A percentile compares a stretch with the other conserved stretches of the same genome.
Evolutionary conservation across 2,329 filamentous ascomycete species (phyloP).

Genomic region (Taxawa tesnikishii): DNA sequence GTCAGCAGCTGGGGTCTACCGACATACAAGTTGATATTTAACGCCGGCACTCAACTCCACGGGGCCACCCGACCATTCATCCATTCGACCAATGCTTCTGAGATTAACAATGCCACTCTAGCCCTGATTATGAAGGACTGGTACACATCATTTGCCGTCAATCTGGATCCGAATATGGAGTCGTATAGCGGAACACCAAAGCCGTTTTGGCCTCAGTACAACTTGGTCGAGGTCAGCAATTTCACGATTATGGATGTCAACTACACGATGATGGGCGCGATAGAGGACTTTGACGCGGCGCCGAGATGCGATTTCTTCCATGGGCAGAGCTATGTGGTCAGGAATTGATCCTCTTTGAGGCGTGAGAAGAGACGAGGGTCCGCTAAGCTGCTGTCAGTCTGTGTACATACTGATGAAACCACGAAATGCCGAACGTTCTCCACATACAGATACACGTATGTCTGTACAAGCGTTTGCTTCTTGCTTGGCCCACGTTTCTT

Average conservation of each 20-base stretch:
- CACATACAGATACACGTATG: too few species aligned
- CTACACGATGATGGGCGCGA: constrained; percentile 12
- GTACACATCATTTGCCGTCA: constrained; percentile 21
- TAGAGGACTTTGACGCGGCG: constrained; percentile 11
- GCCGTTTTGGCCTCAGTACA: constrained; percentile 19
- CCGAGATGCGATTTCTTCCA: constrained; percentile 14
- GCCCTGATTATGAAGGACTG: constrained; percentile 21
- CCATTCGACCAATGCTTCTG: not conserved
- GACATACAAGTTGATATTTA: constrained; percentile 22
- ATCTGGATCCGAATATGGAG: constrained; percentile 20
- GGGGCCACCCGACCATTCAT: constrained; percentile 12
- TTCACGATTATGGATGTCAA: constrained; percentile 13
- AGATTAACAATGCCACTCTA: constrained; percentile 18
- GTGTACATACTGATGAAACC: too few species aligned
- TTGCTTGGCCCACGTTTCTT: too few species aligned
- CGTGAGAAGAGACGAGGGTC: not conserved
- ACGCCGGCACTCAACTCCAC: constrained; percentile 22
- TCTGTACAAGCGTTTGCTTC: too few species aligned
- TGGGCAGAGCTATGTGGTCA: constrained; percentile 12
- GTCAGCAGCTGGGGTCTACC: constrained; percentile 13
- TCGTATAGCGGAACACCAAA: constrained; percentile 12
- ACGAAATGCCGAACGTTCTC: too few species aligned
- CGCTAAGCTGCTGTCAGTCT: too few species aligned
- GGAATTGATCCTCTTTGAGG: constrained; percentile 8
- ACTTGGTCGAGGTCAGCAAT: constrained; percentile 4